phyloP scores from a whole-genome alignment of 306 rosid genomes.

The Ceratonia siliqua region DNA sequence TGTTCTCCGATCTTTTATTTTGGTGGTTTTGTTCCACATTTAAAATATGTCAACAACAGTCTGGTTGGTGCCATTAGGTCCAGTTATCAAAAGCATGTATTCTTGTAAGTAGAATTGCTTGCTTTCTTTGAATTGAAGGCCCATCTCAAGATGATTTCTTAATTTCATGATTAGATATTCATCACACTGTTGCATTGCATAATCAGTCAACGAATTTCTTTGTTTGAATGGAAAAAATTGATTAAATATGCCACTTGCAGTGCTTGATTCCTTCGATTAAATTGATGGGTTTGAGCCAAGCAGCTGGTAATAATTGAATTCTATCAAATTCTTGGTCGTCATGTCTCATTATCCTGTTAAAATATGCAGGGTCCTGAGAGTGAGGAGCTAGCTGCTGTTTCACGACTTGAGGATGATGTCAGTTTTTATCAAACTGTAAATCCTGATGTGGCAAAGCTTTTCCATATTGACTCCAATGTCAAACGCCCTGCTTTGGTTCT shows the following conservation, averaged over 20 bases:
- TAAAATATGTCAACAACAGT: background rate
- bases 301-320: constrained; percentile 21
- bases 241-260: background rate
- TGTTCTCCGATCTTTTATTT: background rate
- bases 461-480: constrained; percentile 76
- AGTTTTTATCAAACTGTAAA: constrained; percentile 86
- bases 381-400: constrained; percentile 87
- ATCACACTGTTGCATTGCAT: background rate
- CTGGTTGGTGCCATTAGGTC: background rate
- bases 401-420: constrained; percentile 87
- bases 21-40: background rate
- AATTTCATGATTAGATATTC: background rate
- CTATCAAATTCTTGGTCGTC: constrained; percentile 13
- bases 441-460: constrained; percentile 86
- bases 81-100: constrained; percentile 1
- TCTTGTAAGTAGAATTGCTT: background rate
- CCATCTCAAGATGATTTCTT: constrained; percentile 2
- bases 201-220: background rate
- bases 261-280: constrained; percentile 25
- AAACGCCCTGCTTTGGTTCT: constrained; percentile 88
- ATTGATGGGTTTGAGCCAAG: constrained; percentile 3
- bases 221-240: background rate
- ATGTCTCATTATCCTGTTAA: constrained; percentile 5
- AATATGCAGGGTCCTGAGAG: constrained; percentile 80
- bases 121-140: background rate